Base-by-base conservation (phyloP, 2,329 filamentous ascomycete species). In the Reticulascus tulasneorum region DNA sequence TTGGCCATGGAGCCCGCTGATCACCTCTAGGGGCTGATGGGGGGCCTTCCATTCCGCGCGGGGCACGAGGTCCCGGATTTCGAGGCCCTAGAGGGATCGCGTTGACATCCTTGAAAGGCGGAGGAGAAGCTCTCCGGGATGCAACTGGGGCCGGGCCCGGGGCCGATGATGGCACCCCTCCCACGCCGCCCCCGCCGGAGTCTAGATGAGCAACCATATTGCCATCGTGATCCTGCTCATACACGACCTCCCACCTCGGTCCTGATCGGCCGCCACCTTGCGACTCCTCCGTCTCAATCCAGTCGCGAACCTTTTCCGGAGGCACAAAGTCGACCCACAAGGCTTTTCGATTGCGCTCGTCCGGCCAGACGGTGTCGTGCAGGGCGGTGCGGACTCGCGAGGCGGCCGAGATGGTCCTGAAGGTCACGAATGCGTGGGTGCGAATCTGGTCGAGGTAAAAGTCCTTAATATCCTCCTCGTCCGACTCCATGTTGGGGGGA, bases 301-400 rank as follows among this genome's bases (percentile, higher is more conserved):
- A 97, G 17, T 75, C 73, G 11, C 66, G 58, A 5, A 94, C 73
- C 45, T 79, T 77, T 18, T 87, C 79, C 13, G 84, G 75, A 0
- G 91, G 91, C 15, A 97, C 73, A 56, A 93, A 97, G 57, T 98
- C 93, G 4, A 87, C 86, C 77, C 84, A 94, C 1, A 97, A 71
- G 1, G 81, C 73, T 57, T 93, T 94, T 21, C 93, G 77, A 47
- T 83, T 86, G 40, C 82, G 79, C 62, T 97, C 91, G 40, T 89
- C 79, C 1, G 91, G 91, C 87, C 90, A 97, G 23, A 89, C 75
- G 16, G 75, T 75, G 39, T 80, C 77, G 60, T 98, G 91, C 3
- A 97, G 68, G 3, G 76, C 75, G 9, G 78, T 74, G 31, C 91
- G 84, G 8, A 86, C 89, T 16, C 87, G 77, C 0, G 82, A 79